Base-by-base conservation (phyloP, 495 filamentous ascomycete genomes). In the Hypoxylon fragiforme region DNA sequence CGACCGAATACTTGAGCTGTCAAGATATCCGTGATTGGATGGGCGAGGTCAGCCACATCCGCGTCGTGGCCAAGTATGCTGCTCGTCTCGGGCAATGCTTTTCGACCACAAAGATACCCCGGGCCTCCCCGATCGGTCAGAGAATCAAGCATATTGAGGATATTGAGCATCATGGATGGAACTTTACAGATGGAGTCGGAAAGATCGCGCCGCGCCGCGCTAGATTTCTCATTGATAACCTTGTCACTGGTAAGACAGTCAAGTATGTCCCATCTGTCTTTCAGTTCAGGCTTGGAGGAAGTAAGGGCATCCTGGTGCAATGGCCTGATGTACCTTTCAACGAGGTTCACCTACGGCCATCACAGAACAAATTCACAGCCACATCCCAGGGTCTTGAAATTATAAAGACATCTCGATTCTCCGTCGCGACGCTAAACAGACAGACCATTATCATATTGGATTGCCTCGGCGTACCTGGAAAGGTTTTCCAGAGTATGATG, bases 11-110 rank as follows among this genome's bases (percentile, higher is more conserved):
- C 47, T 46, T 89, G 5, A 83, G 80, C 1, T 88, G 88, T 26
- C 78, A 82, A 14, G 73, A 83, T 43, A 97, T 99, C 45, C 86
- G 92, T n/a, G 61, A 72, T 3, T 91, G 89, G 89, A 97, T 97
- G 91, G 94, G 95, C 1, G 71, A 85, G 9, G 95, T 98, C 64
- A 76, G 70, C 16, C 76, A 90, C 41, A 96, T 96, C 58, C 78
- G 73, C 15, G 79, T 87, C 26, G 77, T 95, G 21, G 91, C 92
- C 3, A 95, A 95, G 60, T 85, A 91, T 69, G 86, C 89, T 24
- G 88, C 95, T 24, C 79, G 95, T 32, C 70, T 97, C 11, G 94
- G 95, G 0, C 95, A 97, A 71, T 95, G 91, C 66, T 97, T 97
- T 66, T 97, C 94, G 0, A 97, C 94, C 0, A 97, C 94, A 0